Evolutionary conservation across 1,139 yeast species (phyloP), one percentile per base, ranked within the genome.

Genomic region (Zhuliangozyma blackwelliae): DNA sequence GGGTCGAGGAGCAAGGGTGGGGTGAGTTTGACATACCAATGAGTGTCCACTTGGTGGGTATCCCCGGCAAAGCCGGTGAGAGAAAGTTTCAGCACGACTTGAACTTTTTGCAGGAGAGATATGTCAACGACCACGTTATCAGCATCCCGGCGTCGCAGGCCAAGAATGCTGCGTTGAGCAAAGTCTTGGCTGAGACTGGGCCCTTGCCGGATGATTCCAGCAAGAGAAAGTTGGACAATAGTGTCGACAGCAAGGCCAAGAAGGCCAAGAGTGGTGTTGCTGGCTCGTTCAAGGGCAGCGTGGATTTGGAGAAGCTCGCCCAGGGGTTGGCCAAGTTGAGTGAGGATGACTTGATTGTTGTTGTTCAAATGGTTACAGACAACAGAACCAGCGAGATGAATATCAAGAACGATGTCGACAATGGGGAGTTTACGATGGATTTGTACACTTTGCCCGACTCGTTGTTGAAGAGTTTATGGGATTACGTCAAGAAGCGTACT

Each of bases 361-460:
- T 92, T 36, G 97, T 92, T 37, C 97, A 92, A 63, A 90, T 92
- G 97, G 95, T 92, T 28, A 89, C 96, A 37, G 97, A 92, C 61
- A 92, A 92, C 64, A 81, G 88, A 61, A 89, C 97, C 12, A 82
- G 87, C 34, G 97, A 92, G 40, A 92, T 92, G 96, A 89, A 86
- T 62, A 86, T 92, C 54, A 89, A 90, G 59, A 92, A 92, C 62
- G 96, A 92, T 57, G 90, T 87, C 36, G 97, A 90, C 46, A 94
- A 88, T 53, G 98, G 98, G 35, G 98, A 92, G 66, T 92, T 92
- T 61, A 90, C 95, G 41, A 88, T 92, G 86, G 98, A 92, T 63
- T 73, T 92, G 52, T 90, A 81, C 61, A 90, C 97, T 31, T 72
- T 92, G 50, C 98, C 98, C 16, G 97, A 90, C 58, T 81, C 88